Evolutionary conservation across 2,329 filamentous ascomycete species (phyloP).

Genomic region (Cordyceps cateniannulata): DNA sequence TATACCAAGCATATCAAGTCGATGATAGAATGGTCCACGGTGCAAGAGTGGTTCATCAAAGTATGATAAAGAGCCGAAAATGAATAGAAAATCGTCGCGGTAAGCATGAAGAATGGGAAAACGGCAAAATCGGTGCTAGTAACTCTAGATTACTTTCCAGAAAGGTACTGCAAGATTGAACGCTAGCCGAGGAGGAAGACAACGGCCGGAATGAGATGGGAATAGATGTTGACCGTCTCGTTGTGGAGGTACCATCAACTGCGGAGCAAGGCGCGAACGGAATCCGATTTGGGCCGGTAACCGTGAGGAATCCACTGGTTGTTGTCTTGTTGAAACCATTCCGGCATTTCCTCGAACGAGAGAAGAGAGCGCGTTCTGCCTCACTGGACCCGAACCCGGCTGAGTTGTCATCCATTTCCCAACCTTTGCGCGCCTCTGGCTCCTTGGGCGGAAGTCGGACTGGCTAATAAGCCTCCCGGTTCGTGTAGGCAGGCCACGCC

Average conservation of each 20-base stretch:
- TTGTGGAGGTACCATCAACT: slow-evolving; percentile 34
- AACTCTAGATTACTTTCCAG: slow-evolving; percentile 16
- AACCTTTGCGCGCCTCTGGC: slow-evolving; percentile 15
- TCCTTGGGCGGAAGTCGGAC: slow-evolving; percentile 12
- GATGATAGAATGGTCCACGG: slow-evolving; percentile 18
- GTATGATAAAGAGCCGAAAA: slow-evolving; percentile 21
- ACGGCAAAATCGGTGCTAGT: slow-evolving; percentile 16
- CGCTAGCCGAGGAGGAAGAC: slow-evolving; percentile 25
- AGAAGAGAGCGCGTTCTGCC: slow-evolving; percentile 18
- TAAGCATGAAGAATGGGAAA: slow-evolving; percentile 19
- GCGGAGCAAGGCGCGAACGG: slow-evolving; percentile 27
- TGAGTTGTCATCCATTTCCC: slow-evolving; percentile 14
- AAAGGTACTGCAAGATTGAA: slow-evolving; percentile 17
- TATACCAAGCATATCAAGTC: slow-evolving; percentile 19
- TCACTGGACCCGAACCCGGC: slow-evolving; percentile 11
- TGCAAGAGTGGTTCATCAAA: slow-evolving; percentile 19
- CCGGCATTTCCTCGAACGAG: slow-evolving; percentile 18
- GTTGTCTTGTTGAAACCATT: slow-evolving; percentile 18
- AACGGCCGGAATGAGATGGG: slow-evolving; percentile 35
- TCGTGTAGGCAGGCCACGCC: too few species aligned
- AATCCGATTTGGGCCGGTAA: slow-evolving; percentile 37
- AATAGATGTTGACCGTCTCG: slow-evolving; percentile 26
- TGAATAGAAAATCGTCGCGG: slow-evolving; percentile 16
- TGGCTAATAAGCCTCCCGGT: too few species aligned
- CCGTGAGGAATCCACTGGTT: slow-evolving; percentile 17